Percentiles rank a stretch among this genome's conserved stretches.
phyloP scores from a whole-genome alignment of 1,284 basidiomycete genomes.

The Cutaneotrichosporon daszewskae region DNA sequence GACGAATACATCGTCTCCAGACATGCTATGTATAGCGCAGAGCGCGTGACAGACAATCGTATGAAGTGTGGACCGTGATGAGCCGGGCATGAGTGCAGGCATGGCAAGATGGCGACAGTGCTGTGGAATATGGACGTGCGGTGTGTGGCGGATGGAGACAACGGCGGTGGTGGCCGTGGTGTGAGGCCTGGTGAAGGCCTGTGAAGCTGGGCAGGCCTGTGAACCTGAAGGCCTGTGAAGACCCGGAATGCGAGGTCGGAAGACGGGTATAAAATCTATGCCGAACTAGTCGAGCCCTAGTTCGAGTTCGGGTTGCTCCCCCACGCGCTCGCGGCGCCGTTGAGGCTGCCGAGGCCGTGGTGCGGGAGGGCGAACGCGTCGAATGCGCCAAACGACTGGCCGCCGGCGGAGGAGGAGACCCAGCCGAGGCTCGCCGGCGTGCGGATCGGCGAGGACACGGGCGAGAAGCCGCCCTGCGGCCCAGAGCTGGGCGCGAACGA shows the following conservation, averaged over 20 bases:
- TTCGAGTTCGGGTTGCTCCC: constrained; percentile 11
- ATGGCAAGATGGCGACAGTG: constrained; percentile 2
- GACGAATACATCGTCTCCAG: constrained; percentile 15
- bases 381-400: constrained; percentile 12
- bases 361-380: constrained; percentile 19
- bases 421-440: constrained; percentile 36
- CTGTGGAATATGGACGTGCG: background rate
- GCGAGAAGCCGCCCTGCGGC: constrained; percentile 23
- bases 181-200: background rate
- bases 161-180: background rate
- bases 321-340: constrained; percentile 38
- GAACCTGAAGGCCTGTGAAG: background rate
- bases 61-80: constrained; percentile 2
- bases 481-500: constrained; percentile 14
- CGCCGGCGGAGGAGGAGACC: constrained; percentile 21
- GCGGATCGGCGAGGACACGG: constrained; percentile 36
- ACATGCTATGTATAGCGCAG: constrained; percentile 14
- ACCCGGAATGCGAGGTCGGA: constrained; percentile 3
- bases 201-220: background rate
- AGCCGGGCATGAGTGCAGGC: constrained; percentile 1
- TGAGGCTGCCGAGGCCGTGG: constrained; percentile 17
- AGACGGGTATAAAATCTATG: background rate
- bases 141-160: constrained; percentile 1
- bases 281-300: background rate
- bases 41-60: constrained; percentile 5